Evolutionary conservation across 2,329 filamentous ascomycete genomes (phyloP), one percentile per base, ranked within the genome.

Genomic region (Colletotrichum caudatum): DNA sequence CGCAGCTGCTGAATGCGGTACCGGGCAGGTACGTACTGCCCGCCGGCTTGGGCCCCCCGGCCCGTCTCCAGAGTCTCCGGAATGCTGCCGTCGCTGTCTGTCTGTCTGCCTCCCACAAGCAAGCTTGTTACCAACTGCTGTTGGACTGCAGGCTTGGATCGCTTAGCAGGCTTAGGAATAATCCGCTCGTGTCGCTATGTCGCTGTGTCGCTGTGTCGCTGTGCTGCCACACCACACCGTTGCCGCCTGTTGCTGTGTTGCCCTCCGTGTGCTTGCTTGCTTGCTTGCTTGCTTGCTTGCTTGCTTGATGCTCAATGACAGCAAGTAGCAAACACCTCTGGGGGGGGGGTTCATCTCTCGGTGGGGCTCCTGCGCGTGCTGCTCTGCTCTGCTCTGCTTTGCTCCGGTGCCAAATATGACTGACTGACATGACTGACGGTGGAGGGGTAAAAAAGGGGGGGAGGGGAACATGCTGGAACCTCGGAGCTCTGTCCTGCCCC

Each of bases 381-480:
- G 2, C 26, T 29, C 26, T 29, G 26, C 35, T 9, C 35, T 2
- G 9, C 9, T 7, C 11, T 41, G 26, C 39, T 29, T 46, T 63
- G 26, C 23, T 39, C n/a, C 8, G 60, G 46, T 63, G 46, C 60
- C 46, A 1, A 20, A 46, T 20, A 20, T 46, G 29, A 29, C 29
- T 29, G 29, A 29, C 29, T 29, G 26, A 29, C 26, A 2, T 29
- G 29, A 29, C 29, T 29, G 46, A 56, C 26, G 41, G 44, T 37
- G 29, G 44, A 58, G 41, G 68, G 39, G 53, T 16, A 41, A 29
- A 53, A 41, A 5, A 3, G 39, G 39, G 16, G 4, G 4, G 39
- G 39, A 37, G 62, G 62, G 62, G 67, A 66, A 70, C n/a, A 33
- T 70, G 62, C 62, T 60, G 67, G 66, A 65, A 69, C 54, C 23